Evolutionary conservation across 2,329 filamentous ascomycete species (phyloP).

Genomic region (Bipolaris victoriae): DNA sequence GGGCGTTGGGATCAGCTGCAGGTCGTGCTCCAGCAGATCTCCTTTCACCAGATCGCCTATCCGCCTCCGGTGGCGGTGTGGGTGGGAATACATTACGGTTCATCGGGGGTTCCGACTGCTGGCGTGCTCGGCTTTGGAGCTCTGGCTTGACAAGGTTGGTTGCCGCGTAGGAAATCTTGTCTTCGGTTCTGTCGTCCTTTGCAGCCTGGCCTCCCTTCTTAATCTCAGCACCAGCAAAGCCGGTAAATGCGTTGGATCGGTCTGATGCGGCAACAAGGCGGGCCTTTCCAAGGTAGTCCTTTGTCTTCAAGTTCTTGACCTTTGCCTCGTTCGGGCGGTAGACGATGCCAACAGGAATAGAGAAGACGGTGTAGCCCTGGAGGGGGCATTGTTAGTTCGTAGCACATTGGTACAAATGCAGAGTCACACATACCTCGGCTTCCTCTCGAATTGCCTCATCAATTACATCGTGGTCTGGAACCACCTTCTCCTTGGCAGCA

Average conservation of each 20-base stretch:
- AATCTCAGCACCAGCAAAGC: slow-evolving; percentile 78
- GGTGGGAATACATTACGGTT: slow-evolving; percentile 88
- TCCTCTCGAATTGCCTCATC: slow-evolving; percentile 94
- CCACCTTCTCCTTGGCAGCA: slow-evolving; percentile 93
- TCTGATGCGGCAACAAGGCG: slow-evolving; percentile 88
- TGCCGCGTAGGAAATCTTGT: slow-evolving; percentile 89
- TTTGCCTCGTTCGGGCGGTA: slow-evolving; percentile 97
- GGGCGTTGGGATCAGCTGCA: slow-evolving; percentile 31
- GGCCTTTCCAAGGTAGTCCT: slow-evolving; percentile 97
- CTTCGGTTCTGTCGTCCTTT: slow-evolving; percentile 80
- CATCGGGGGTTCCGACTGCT: slow-evolving; percentile 83
- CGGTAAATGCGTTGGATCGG: slow-evolving; percentile 78
- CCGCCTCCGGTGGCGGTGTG: slow-evolving; percentile 94
- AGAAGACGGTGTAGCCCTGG: slow-evolving; percentile 97
- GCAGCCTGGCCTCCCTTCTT: slow-evolving; percentile 66
- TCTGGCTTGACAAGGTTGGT: slow-evolving; percentile 91
- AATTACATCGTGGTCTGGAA: slow-evolving; percentile 95
- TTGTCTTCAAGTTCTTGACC: slow-evolving; percentile 96
- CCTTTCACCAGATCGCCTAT: slow-evolving; percentile 52
- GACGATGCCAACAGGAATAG: slow-evolving; percentile 92
- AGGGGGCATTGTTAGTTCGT: slow-evolving; percentile 34
- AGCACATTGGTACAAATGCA: not conserved
- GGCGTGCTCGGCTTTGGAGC: slow-evolving; percentile 73
- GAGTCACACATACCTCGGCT: slow-evolving; percentile 71
- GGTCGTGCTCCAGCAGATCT: slow-evolving; percentile 20